These are phyloP conservation scores for Phytophthora melonis DNA, from an alignment of 352 stramenopile genomes.

Conservation along the genomic window DNA sequence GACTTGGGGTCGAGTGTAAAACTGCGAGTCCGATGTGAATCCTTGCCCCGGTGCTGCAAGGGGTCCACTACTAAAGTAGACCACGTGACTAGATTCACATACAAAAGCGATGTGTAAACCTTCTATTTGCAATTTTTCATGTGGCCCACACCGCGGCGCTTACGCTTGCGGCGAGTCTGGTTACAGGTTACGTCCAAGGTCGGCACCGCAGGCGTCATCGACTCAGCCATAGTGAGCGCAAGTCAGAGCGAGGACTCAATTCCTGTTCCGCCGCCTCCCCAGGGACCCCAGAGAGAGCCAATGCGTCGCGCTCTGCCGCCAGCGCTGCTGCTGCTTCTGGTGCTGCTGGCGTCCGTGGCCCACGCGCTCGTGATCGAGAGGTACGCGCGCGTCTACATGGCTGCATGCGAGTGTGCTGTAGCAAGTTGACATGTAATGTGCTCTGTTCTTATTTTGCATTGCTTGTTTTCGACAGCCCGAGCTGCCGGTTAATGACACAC, in stretches of 20 bases:
- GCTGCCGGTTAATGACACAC: conserved; percentile 68
- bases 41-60: conserved; percentile 16
- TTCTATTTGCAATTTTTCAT: conserved; percentile 14
- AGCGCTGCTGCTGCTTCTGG: conserved; percentile 11
- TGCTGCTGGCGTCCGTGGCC: conserved; percentile 20
- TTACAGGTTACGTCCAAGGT: conserved; percentile 18
- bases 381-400: too few species aligned
- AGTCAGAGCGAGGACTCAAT: conserved; percentile 16
- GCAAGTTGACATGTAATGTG: conserved; percentile 6
- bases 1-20: background rate
- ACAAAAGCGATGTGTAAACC: background rate
- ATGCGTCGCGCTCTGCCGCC: conserved; percentile 28
- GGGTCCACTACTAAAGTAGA: conserved; percentile 11
- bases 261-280: conserved; percentile 16
- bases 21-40: conserved; percentile 24
- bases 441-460: conserved; percentile 1
- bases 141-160: conserved; percentile 20
- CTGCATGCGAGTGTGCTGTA: too few species aligned
- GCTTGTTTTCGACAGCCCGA: conserved; percentile 48
- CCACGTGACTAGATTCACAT: background rate
- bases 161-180: conserved; percentile 25
- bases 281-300: conserved; percentile 10
- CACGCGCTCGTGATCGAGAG: conserved; percentile 61
- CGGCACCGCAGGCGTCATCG: conserved; percentile 27
- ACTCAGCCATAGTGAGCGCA: conserved; percentile 25